A percentile compares a stretch with the other conserved stretches of the same genome.
Evolutionary conservation across 2,329 filamentous ascomycete species (phyloP).

Genomic region (Aspergillus terreus): DNA sequence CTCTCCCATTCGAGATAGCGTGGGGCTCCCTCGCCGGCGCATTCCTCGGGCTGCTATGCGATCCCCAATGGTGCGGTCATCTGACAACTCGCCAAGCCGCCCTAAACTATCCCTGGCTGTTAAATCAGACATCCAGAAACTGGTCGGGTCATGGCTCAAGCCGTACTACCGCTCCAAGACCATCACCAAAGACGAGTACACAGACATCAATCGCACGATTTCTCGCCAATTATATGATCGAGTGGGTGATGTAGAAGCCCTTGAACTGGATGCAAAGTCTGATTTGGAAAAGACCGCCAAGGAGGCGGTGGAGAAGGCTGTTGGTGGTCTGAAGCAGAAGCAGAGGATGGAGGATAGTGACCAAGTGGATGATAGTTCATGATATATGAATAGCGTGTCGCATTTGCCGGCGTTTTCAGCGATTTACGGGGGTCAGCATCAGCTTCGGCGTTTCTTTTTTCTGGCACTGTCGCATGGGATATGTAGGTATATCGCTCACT

Average conservation of each 20-base stretch:
- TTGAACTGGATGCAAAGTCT: conserved; percentile 64
- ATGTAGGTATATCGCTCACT: too few relatives aligned
- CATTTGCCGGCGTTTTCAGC: conserved; percentile 20
- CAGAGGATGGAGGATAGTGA: conserved; percentile 16
- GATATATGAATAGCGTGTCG: conserved; percentile 9
- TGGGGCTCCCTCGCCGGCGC: conserved; percentile 20
- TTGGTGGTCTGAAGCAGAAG: conserved; percentile 42
- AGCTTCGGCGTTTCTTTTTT: conserved; percentile 13
- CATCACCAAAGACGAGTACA: conserved; percentile 85
- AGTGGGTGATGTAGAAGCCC: conserved; percentile 51
- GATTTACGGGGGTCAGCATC: conserved; percentile 13
- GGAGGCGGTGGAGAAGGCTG: conserved; percentile 72
- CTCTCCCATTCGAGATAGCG: conserved; percentile 9
- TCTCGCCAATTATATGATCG: conserved; percentile 81
- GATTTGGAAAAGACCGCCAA: conserved; percentile 73
- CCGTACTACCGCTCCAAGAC: conserved; percentile 77
- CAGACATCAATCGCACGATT: conserved; percentile 83
- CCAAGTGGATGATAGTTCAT: conserved; percentile 15
- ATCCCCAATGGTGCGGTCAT: conserved; percentile 38
- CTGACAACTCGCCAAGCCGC: conserved; percentile 67
- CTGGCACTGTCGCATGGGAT: too few relatives aligned
- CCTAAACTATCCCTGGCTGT: conserved; percentile 69
- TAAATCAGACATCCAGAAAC: conserved; percentile 83
- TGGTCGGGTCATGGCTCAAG: conserved; percentile 78
- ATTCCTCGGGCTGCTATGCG: conserved; percentile 21